Evolutionary conservation across 306 rosid species (phyloP).

Genomic region (Cicer yamashitae): DNA sequence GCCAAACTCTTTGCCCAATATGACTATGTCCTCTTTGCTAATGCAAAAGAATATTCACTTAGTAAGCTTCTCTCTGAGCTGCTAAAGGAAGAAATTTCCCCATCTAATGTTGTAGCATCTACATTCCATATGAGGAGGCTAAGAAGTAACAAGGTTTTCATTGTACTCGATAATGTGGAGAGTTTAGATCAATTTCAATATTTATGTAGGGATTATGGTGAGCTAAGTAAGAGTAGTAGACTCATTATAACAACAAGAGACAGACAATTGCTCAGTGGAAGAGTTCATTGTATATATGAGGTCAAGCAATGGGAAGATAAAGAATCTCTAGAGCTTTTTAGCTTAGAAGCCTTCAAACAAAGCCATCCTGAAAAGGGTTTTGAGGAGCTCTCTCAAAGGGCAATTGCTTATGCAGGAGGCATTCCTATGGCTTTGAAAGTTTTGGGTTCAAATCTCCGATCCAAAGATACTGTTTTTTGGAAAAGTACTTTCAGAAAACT

Average conservation of each 20-base stretch:
- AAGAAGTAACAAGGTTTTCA: neutral
- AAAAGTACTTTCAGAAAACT: conserved; percentile 10
- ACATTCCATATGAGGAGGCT: conserved; percentile 14
- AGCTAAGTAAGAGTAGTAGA: neutral
- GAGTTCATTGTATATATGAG: neutral
- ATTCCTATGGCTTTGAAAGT: conserved; percentile 40
- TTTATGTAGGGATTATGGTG: neutral
- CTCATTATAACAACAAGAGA: conserved; percentile 38
- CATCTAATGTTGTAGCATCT: neutral
- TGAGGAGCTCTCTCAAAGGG: neutral
- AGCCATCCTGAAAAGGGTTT: neutral
- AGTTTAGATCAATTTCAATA: neutral
- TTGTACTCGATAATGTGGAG: conserved; percentile 43
- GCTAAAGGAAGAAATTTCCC: neutral
- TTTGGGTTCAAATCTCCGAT: conserved; percentile 36
- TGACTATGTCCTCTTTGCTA: conserved; percentile 25
- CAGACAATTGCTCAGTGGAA: neutral
- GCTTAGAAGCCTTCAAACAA: conserved; percentile 24
- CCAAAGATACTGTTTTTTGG: neutral
- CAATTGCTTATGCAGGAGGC: neutral
- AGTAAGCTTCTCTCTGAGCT: conserved; percentile 32
- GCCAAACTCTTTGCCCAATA: conserved; percentile 22
- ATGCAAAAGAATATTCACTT: conserved; percentile 11
- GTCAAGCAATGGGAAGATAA: neutral
- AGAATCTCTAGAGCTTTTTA: conserved; percentile 32